Evolutionary conservation across 768 basidiomycete genomes (phyloP), one percentile per base, ranked within the genome.

Genomic region (Strobilomyces echinocephalus): DNA sequence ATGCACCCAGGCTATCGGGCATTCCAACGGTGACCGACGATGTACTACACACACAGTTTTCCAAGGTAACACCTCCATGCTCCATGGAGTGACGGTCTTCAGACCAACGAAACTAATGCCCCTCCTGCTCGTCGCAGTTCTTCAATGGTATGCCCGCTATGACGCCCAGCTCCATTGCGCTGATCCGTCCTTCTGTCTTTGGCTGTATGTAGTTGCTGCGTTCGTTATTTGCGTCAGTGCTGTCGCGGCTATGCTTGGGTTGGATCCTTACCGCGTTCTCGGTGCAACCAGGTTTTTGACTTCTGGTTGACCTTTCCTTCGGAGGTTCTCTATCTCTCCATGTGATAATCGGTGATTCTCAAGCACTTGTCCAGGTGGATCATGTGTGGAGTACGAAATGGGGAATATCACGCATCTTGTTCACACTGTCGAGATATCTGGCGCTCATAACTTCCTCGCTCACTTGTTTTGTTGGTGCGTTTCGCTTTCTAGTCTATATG

Each of bases 341-440:
- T 34, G n/a, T n/a, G n/a, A n/a, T n/a, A n/a, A n/a, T 33, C 11
- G 6, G 20, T 9, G 4, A 24, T 30, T 40, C 53, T 63, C 16
- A 64, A 36, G 3, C 3, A 12, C 4, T 11, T 30, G 11, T 26
- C 12, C 18, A 67, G 65, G 60, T 67, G 6, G 52, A 53, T 44
- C 44, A 58, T 42, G 50, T 64, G 9, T 67, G 67, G 64, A 57
- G 65, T 14, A 55, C 60, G 8, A 62, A 54, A 41, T 66, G 65
- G 65, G 55, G 47, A 26, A 21, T 21, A 5, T 36, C 67, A 33
- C 64, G 65, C 40, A 34, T 64, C 26, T 43, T 69, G 16, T 67
- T 67, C 36, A 62, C 64, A 16, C 7, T 67, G 8, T 50, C 67
- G 36, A 66, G 65, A 57, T 69, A 69, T 46, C 46, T 69, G 26